Evolutionary conservation across 108 stramenopile species (phyloP).

Genomic region (Skeletonema costatum): DNA sequence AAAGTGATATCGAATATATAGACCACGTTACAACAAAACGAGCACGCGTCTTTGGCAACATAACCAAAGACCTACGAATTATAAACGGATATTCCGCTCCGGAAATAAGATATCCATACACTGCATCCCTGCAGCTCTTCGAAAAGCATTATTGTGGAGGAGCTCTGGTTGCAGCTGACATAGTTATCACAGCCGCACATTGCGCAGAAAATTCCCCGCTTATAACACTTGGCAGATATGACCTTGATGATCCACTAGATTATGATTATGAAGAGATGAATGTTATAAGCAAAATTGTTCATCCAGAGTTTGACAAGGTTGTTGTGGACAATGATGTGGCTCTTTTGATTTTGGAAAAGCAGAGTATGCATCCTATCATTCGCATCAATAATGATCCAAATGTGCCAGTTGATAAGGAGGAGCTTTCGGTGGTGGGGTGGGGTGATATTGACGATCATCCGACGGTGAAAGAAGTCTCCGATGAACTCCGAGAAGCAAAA

Average conservation of each 20-base stretch:
- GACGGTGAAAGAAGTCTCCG: constrained; percentile 5
- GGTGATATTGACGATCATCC: constrained; percentile 34
- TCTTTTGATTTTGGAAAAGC: constrained; percentile 13
- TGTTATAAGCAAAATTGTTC: constrained; percentile 1
- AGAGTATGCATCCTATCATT: constrained; percentile 13
- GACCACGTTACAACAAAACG: background rate
- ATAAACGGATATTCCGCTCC: constrained; percentile 24
- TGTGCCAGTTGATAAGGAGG: constrained; percentile 16
- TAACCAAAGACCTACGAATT: constrained; percentile 19
- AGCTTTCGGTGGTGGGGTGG: constrained; percentile 35
- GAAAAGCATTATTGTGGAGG: constrained; percentile 35
- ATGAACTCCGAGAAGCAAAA: constrained; percentile 14
- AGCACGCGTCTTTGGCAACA: background rate
- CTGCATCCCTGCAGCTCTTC: constrained; percentile 35
- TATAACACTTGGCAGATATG: constrained; percentile 26
- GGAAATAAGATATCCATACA: constrained; percentile 27
- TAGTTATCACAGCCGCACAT: constrained; percentile 41
- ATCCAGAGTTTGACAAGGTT: constrained; percentile 25
- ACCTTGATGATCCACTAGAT: constrained; percentile 19
- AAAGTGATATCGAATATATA: background rate
- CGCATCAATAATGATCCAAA: constrained; percentile 10
- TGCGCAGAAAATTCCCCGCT: constrained; percentile 10
- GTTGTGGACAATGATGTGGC: constrained; percentile 29
- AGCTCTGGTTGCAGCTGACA: constrained; percentile 32
- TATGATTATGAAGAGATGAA: constrained; percentile 21